Evolutionary conservation across 805 yeast genomes (phyloP).

Genomic region (Nakazawaea wyomingensis): DNA sequence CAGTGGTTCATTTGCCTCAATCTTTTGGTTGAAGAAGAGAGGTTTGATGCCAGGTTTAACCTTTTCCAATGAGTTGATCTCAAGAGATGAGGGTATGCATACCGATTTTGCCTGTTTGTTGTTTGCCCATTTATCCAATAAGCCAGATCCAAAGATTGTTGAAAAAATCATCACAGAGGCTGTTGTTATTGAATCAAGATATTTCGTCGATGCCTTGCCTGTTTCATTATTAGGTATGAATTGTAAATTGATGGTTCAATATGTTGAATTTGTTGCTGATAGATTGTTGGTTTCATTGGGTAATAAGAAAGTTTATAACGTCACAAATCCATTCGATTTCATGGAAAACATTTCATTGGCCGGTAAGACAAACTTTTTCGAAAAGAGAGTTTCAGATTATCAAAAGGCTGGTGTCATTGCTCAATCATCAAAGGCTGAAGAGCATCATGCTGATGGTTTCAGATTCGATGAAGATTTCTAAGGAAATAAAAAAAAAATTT

Average conservation of each 20-base stretch:
- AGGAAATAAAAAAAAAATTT: too few species aligned
- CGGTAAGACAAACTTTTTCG: constrained; percentile 98
- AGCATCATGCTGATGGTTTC: constrained; percentile 51
- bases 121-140: constrained; percentile 87
- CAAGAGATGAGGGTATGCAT: constrained; percentile 98
- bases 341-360: constrained; percentile 98
- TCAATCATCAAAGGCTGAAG: constrained; percentile 44
- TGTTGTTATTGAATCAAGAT: constrained; percentile 89
- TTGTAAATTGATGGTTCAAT: constrained; percentile 89
- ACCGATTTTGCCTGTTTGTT: constrained; percentile 97
- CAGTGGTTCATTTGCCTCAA: constrained; percentile 97
- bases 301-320: constrained; percentile 82
- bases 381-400: constrained; percentile 97
- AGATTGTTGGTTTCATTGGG: constrained; percentile 90
- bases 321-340: constrained; percentile 92
- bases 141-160: constrained; percentile 76
- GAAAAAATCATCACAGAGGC: constrained; percentile 91
- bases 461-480: constrained; percentile 92
- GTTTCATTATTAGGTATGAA: constrained; percentile 94
- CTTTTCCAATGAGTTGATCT: constrained; percentile 93
- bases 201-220: constrained; percentile 93
- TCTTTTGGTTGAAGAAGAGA: constrained; percentile 98
- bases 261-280: constrained; percentile 97
- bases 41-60: constrained; percentile 99
- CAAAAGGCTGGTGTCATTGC: constrained; percentile 99